Evolutionary conservation across 2,329 filamentous ascomycete genomes (phyloP), one percentile per base, ranked within the genome.

Genomic region (Dothistroma pini): DNA sequence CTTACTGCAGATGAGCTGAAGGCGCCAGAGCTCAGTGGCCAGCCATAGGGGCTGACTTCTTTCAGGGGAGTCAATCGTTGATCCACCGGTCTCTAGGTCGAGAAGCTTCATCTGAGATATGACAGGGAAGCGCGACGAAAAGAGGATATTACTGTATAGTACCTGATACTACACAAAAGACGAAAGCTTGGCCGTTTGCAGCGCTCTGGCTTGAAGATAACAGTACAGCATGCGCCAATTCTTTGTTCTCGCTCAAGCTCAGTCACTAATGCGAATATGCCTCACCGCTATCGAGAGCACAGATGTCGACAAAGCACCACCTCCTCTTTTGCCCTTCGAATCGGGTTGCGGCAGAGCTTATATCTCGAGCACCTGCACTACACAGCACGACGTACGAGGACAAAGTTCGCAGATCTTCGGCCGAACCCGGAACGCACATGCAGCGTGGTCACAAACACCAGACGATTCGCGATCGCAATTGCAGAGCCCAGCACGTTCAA

Each of bases 1-100:
- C 21, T 61, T 8, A 58, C 59, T 16, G 21, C 38, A 1, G 56
- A 44, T 21, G 59, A 61, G 44, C 21, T 61, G 21, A 55, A 61
- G 44, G 59, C 56, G 31, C 50, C 51, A 53, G 51, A 55, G 44
- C 22, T 53, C 8, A 53, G 51, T 35, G 51, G 51, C 12, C 51
- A 53, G 51, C 51, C 51, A 25, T 51, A 29, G 10, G n/a, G 41
- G 25, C 25, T 29, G 25, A 29, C 2, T 2, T 29, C 25, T 29
- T 3, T 6, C 25, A 3, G 25, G 25, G 25, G 3, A 29, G 25
- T 29, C 25, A 29, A 6, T 29, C 25, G 25, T 29, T 29, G 3
- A 29, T 29, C 25, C 6, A 29, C 25, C 25, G 6, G 25, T 29
- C 25, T 29, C 25, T 29, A 29, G 25, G 25, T 29, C 6, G 25